These are phyloP conservation scores for Fagopyrum homotropicum DNA, from an alignment of 148 eudicot genomes.

Conservation along the genomic window DNA sequence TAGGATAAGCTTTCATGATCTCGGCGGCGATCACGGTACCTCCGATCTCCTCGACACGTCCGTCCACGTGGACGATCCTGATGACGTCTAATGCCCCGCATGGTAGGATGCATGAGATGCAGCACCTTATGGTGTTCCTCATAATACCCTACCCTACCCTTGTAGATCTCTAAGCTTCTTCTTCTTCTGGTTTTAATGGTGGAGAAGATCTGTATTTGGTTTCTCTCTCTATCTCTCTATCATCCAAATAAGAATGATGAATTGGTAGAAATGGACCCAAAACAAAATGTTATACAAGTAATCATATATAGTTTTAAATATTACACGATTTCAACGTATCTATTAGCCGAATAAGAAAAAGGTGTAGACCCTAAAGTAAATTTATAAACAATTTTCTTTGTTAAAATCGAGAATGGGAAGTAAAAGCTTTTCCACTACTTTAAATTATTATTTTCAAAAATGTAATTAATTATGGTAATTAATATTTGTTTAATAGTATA, in stretches of 20 bases:
- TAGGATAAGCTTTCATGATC: constrained; percentile 52
- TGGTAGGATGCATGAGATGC: constrained; percentile 89
- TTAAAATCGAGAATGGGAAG: background rate
- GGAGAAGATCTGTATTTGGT: background rate
- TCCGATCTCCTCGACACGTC: constrained; percentile 68
- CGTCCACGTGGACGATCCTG: constrained; percentile 77
- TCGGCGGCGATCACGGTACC: constrained; percentile 52
- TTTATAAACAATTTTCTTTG: background rate
- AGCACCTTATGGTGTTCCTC: constrained; percentile 60
- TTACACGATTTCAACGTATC: background rate
- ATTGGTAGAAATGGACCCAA: background rate
- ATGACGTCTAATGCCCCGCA: constrained; percentile 84
- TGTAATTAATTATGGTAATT: background rate
- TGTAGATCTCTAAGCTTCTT: background rate
- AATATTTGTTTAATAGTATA: background rate
- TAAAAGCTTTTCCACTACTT: background rate
- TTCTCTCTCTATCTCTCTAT: background rate
- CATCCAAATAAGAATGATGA: background rate
- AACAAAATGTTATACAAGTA: background rate
- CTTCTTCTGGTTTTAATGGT: background rate
- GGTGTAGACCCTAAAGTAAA: background rate
- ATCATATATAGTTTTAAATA: background rate
- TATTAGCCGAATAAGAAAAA: background rate
- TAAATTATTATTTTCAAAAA: background rate
- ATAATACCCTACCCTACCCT: constrained; percentile 1